phyloP scores from a whole-genome alignment of 1,139 yeast genomes.

The Lodderomyces margitis region DNA sequence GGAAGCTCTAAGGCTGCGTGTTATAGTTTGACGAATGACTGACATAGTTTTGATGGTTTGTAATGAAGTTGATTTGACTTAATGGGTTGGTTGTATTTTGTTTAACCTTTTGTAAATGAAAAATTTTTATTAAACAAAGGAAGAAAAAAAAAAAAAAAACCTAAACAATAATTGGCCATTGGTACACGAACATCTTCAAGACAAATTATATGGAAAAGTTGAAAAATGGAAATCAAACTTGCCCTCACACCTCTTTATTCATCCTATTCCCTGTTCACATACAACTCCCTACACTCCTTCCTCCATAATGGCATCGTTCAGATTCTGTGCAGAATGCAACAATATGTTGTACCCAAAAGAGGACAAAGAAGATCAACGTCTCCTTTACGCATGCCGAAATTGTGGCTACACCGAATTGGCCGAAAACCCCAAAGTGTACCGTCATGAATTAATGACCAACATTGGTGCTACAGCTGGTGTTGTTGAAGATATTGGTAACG shows the following conservation, averaged over 20 bases:
- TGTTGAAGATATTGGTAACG: constrained; percentile 92
- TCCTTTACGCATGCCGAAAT: constrained; percentile 90
- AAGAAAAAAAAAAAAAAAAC: constrained; percentile 1
- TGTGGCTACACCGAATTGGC: constrained; percentile 94
- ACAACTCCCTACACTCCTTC: too few species aligned
- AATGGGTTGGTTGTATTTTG: background rate
- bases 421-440: constrained; percentile 81
- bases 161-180: background rate
- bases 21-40: constrained; percentile 38
- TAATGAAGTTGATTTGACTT: background rate
- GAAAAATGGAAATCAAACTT: background rate
- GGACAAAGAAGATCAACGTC: constrained; percentile 70
- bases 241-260: background rate
- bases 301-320: constrained; percentile 72
- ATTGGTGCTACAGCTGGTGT: constrained; percentile 97
- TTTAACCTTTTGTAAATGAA: constrained; percentile 3
- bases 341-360: constrained; percentile 99
- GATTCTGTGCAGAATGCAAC: constrained; percentile 93
- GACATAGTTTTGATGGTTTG: constrained; percentile 12
- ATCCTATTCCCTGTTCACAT: too few species aligned
- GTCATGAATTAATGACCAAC: constrained; percentile 89
- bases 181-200: constrained; percentile 4
- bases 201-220: background rate
- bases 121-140: constrained; percentile 5
- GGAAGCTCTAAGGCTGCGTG: constrained; percentile 34